phyloP scores from a whole-genome alignment of 73 alveolate genomes.

The Paramecium caudatum region DNA sequence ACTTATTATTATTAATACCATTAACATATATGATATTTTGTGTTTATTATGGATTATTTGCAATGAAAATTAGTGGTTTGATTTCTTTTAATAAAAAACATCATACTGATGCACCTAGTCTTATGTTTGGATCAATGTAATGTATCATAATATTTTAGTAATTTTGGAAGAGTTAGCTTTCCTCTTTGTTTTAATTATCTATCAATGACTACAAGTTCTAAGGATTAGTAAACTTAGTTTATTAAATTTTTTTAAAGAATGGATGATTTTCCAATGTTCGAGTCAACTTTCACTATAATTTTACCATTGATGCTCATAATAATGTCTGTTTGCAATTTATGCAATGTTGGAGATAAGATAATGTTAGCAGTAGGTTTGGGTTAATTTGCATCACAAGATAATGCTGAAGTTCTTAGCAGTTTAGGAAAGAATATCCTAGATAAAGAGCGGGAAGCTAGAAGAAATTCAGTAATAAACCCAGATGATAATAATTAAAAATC shows the following conservation, averaged over 20 bases:
- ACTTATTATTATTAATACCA: neutral
- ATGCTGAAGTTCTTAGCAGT: conserved; percentile 10
- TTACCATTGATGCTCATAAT: conserved; percentile 20
- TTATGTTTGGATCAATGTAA: conserved; percentile 39
- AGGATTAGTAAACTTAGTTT: neutral
- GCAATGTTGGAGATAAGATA: neutral
- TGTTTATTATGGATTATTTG: conserved; percentile 32
- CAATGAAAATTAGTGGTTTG: conserved; percentile 30
- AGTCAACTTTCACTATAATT: neutral
- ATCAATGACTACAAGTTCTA: neutral
- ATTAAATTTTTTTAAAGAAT: conserved; percentile 8
- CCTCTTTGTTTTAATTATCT: conserved; percentile 66
- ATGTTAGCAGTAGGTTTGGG: conserved; percentile 9
- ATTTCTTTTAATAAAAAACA: conserved; percentile 22
- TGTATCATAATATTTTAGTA: neutral
- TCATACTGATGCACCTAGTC: conserved; percentile 38
- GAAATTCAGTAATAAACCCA: neutral
- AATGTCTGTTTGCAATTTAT: conserved; percentile 12
- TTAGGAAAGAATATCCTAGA: neutral
- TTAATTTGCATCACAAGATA: neutral
- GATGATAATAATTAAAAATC: neutral
- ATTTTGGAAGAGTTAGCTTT: conserved; percentile 72
- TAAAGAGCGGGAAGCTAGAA: conserved; percentile 1
- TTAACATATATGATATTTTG: conserved; percentile 36
- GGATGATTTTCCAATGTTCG: neutral